Evolutionary conservation across 306 rosid species (phyloP), one percentile per base, ranked within the genome.

Genomic region (Elaeagnus macrophylla): DNA sequence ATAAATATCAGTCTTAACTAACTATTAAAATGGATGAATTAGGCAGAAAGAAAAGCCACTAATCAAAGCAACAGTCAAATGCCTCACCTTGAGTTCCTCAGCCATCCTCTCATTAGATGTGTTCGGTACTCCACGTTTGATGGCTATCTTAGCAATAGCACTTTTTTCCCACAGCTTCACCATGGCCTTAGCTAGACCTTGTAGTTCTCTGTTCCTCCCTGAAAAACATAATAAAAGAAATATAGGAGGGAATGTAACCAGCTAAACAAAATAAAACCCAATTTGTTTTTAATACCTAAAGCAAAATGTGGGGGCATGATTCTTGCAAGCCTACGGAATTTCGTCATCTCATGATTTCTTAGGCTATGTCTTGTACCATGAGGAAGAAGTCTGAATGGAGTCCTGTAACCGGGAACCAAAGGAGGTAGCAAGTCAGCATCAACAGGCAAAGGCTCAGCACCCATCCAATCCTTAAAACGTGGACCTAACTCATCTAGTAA

Each of bases 131-230:
- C 97, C 94, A n/a, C 94, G 95, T 83, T 90, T 90, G 69, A 90
- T 81, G 72, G 94, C 95, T 65, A 90, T 86, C 79, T 90, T 90
- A 39, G 84, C 88, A 68, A 86, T 83, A 61, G 86, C 81, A 63
- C 91, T 73, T 64, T 63, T 86, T 66, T 79, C 97, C 97, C 97
- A 90, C 43, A 90, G 84, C 76, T 76, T 86, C 37, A 72, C 90
- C 75, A 90, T 72, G 48, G 97, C 90, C 53, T 57, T 68, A 53
- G 97, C 97, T 54, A 90, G 76, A 78, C 97, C 97, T 77, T 90
- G 95, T 48, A 90, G 82, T 41, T 90, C 86, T 75, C 89, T 78
- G 79, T 54, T 86, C 71, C 95, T 83, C 64, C 97, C 97, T 90
- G 62, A 11, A n/a, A 55, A 56, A 75, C 59, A 35, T 53, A 19